A percentile compares a stretch with the other conserved stretches of the same genome.
These are phyloP conservation scores for Solanum clarkiae DNA, from an alignment of 257 asterid species.

Conservation along the genomic window DNA sequence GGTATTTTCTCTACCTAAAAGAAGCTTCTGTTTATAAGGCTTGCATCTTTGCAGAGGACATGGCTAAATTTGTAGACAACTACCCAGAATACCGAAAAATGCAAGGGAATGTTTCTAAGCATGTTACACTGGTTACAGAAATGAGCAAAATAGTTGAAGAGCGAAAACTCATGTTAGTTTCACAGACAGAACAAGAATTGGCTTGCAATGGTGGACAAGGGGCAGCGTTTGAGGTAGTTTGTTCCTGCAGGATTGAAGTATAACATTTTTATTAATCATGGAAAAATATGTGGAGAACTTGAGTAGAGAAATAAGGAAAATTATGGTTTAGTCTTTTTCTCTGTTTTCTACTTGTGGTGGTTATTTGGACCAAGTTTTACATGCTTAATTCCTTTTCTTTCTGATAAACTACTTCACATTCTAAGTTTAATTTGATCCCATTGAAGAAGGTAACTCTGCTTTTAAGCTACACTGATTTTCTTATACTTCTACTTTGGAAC, in stretches of 20 bases:
- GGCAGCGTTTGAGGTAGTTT: constrained; percentile 89
- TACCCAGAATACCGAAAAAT: constrained; percentile 89
- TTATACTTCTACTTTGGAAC: background rate
- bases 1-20: background rate
- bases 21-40: constrained; percentile 7
- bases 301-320: background rate
- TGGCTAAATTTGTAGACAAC: constrained; percentile 97
- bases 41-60: constrained; percentile 66
- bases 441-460: background rate
- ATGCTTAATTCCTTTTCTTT: background rate
- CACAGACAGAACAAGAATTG: constrained; percentile 94
- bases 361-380: background rate
- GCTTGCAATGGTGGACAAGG: constrained; percentile 99
- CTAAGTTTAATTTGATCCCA: background rate
- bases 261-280: background rate
- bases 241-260: background rate
- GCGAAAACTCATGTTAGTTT: constrained; percentile 84
- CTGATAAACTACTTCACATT: background rate
- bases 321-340: background rate
- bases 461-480: background rate
- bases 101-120: constrained; percentile 99
- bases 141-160: constrained; percentile 98
- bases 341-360: background rate
- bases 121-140: constrained; percentile 92
- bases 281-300: background rate